Base-by-base conservation (phyloP, 1,139 yeast genomes). In the Sugiyamaella paludigena region DNA sequence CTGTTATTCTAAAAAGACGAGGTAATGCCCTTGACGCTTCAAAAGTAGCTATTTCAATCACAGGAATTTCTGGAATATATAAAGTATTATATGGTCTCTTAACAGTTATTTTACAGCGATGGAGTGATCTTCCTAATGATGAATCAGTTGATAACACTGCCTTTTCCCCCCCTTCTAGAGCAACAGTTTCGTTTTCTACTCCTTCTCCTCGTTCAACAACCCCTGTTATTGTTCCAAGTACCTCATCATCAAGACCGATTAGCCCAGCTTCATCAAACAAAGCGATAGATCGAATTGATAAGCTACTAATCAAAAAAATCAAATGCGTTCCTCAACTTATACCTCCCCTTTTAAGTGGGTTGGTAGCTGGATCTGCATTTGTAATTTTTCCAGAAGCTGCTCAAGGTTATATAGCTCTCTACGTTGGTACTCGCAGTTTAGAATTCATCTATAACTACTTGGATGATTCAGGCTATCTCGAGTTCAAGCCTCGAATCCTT, bases 361-460 rank as follows among this genome's bases (percentile, higher is more conserved):
- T 61, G 6, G 50, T 61, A 9, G 65, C 69, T 1, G 66, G 71
- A 1, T 55, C 61, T 9, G 60, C 65, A 6, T 64, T 63, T 46
- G 58, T 59, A 12, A 31, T 64, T 28, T 58, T 65, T 41, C 54
- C 55, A 8, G 49, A 44, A 13, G 54, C 55, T 2, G 60, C 57
- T 9, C 55, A 66, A 26, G 60, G 62, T 29, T 61, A 62, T 43
- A 49, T 62, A 19, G 72, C 71, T n/a, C 55, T 70, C 31, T 70
- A 67, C 51, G 45, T 60, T 6, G 60, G 65, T 6, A 57, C 68
- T n/a, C 62, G 69, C 43, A 66, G 71, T 1, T 61, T 60, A 10
- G 75, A 71, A 53, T 65, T 64, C 53, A 47, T 59, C 9, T 68
- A 66, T 58, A 69, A 70, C 52, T 63, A 56, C 46, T 56, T 68